Conservation (phyloP, 2,329 filamentous ascomycete species). For the Beauveria medogensis region DNA sequence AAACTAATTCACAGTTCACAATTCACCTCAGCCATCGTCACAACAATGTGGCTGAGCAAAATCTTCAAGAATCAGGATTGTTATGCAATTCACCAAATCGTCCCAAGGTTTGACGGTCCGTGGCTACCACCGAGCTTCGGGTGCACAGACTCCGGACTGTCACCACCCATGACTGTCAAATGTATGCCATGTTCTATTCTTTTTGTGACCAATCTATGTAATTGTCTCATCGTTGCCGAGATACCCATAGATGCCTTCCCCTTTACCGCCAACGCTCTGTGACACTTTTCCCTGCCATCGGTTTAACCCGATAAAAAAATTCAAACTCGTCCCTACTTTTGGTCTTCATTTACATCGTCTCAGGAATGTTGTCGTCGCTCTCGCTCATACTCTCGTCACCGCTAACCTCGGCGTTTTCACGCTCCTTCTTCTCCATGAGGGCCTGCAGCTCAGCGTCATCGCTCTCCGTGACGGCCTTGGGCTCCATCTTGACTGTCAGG, state of each 20-base stretch:
- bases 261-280: not conserved
- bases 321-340: not conserved
- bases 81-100: too few species aligned
- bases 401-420: constrained; percentile 95
- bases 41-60: not conserved
- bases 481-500: constrained; percentile 93
- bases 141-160: too few species aligned
- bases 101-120: too few species aligned
- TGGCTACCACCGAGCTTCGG: too few species aligned
- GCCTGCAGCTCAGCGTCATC: constrained; percentile 96
- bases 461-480: constrained; percentile 97
- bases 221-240: constrained; percentile 4
- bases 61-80: too few species aligned
- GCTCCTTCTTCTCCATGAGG: constrained; percentile 97
- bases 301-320: constrained; percentile 7
- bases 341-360: constrained; percentile 27
- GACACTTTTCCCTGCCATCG: not conserved
- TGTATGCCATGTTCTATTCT: constrained; percentile 6
- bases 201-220: constrained; percentile 8
- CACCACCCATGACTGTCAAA: not conserved
- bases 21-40: too few species aligned
- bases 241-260: constrained; percentile 1
- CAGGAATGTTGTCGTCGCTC: constrained; percentile 71
- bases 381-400: constrained; percentile 95
- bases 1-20: not conserved